phyloP scores from a whole-genome alignment of 345 rosid genomes.

The Populus deltoides region DNA sequence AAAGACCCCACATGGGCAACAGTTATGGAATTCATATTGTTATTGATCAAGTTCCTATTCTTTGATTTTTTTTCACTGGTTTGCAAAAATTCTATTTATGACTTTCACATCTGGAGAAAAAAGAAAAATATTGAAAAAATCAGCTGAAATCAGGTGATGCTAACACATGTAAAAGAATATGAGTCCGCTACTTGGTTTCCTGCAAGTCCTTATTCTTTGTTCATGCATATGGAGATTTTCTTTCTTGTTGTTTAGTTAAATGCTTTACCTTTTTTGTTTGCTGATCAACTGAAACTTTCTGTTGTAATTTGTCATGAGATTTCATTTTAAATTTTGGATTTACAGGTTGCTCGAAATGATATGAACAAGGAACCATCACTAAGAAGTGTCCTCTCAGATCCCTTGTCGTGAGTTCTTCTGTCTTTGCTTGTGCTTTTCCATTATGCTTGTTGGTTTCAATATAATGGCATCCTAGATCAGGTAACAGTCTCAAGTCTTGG shows the following conservation, averaged over 20 bases:
- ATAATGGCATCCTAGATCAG: background rate
- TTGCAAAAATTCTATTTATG: background rate
- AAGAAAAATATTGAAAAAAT: background rate
- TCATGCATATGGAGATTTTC: background rate
- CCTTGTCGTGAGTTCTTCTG: conserved; percentile 75
- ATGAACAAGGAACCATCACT: conserved; percentile 77
- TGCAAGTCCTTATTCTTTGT: background rate
- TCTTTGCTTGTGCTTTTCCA: conserved; percentile 16
- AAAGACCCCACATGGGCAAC: background rate
- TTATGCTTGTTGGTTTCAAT: conserved; percentile 4
- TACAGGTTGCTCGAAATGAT: conserved; percentile 61
- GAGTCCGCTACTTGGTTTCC: background rate
- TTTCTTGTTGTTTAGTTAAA: background rate
- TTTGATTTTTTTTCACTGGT: background rate
- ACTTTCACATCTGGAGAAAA: background rate
- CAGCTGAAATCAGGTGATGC: background rate
- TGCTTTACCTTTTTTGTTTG: background rate
- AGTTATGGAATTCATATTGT: background rate
- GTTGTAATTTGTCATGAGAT: conserved; percentile 29
- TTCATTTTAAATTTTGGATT: conserved; percentile 39
- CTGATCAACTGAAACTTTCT: conserved; percentile 5
- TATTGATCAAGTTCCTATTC: background rate
- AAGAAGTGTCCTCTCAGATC: conserved; percentile 94
- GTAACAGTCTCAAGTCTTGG: background rate
- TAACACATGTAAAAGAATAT: background rate